A percentile compares a stretch with the other conserved stretches of the same genome.
Conservation (phyloP, 163 green algal genomes). For the Volvox carteri region DNA sequence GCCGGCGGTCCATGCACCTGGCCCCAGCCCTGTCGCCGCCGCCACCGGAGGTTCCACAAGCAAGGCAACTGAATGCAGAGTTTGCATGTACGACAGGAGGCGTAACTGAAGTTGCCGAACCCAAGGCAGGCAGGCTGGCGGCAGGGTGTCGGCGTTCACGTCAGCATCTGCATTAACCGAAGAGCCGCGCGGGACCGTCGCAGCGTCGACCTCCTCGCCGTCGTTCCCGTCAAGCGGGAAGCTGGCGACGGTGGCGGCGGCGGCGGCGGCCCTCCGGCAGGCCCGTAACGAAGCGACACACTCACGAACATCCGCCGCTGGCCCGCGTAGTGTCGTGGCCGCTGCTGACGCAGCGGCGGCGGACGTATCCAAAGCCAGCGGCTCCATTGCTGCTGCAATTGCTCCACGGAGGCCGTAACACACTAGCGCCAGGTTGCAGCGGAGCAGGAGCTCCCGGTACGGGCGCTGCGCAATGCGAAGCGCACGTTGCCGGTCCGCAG, state of each 20-base stretch:
- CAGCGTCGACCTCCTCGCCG: neutral
- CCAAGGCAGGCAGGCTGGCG: conserved; percentile 15
- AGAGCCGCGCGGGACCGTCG: too few species aligned
- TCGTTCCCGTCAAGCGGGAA: neutral
- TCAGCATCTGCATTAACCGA: neutral
- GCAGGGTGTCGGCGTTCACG: neutral
- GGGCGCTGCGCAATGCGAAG: neutral
- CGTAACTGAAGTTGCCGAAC: conserved; percentile 16
- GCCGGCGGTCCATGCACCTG: neutral
- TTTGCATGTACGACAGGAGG: conserved; percentile 21
- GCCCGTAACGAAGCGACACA: neutral
- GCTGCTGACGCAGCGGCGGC: neutral
- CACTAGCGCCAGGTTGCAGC: conserved; percentile 11
- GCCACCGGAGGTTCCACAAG: neutral
- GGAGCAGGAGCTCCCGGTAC: conserved; percentile 21
- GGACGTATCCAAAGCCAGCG: neutral
- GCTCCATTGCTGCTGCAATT: neutral
- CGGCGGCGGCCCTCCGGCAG: neutral
- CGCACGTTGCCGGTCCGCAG: neutral
- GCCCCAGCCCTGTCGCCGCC: neutral
- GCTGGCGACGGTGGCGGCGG: neutral
- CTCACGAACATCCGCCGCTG: neutral
- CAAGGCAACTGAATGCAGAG: neutral
- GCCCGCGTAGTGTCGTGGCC: neutral
- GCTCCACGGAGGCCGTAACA: neutral